A percentile compares a stretch with the other conserved stretches of the same genome.
These are phyloP conservation scores for Termitomyces sp. DNA, from an alignment of 768 basidiomycete species.

Conservation along the genomic window DNA sequence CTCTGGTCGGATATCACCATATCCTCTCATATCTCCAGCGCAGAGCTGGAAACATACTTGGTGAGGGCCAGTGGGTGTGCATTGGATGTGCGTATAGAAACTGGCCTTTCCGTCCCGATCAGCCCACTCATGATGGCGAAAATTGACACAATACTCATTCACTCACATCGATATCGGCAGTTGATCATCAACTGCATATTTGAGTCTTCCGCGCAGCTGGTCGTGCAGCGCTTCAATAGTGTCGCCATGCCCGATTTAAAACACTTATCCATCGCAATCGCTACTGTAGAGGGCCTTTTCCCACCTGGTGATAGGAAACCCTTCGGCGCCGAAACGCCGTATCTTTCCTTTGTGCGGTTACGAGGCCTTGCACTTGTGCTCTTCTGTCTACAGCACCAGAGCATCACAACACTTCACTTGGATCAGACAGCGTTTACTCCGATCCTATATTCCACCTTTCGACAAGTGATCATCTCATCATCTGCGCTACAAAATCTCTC, in stretches of 20 bases:
- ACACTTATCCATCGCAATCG: conserved; percentile 34
- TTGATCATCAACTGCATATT: conserved; percentile 25
- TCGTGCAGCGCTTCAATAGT: conserved; percentile 27
- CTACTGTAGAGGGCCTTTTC: conserved; percentile 23
- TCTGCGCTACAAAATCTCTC: conserved; percentile 36
- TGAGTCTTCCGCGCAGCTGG: conserved; percentile 21
- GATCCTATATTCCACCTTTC: conserved; percentile 31
- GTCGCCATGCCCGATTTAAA: conserved; percentile 29
- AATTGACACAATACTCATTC: conserved; percentile 25
- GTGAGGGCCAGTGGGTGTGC: conserved; percentile 26
- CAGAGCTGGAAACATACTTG: conserved; percentile 27
- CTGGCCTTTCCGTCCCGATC: conserved; percentile 6
- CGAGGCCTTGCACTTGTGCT: conserved; percentile 39
- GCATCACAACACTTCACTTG: conserved; percentile 39
- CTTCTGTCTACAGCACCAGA: conserved; percentile 34
- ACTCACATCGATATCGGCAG: conserved; percentile 33
- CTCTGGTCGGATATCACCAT: conserved; percentile 41
- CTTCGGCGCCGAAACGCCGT: conserved; percentile 20
- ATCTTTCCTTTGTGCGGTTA: conserved; percentile 36
- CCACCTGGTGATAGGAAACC: conserved; percentile 22
- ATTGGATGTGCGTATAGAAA: conserved; percentile 30
- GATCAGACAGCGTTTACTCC: conserved; percentile 36
- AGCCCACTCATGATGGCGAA: conserved; percentile 17
- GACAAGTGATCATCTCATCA: conserved; percentile 29
- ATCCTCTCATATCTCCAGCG: conserved; percentile 12